phyloP scores from a whole-genome alignment of 2,329 filamentous ascomycete genomes.

The Talaromyces sp. region DNA sequence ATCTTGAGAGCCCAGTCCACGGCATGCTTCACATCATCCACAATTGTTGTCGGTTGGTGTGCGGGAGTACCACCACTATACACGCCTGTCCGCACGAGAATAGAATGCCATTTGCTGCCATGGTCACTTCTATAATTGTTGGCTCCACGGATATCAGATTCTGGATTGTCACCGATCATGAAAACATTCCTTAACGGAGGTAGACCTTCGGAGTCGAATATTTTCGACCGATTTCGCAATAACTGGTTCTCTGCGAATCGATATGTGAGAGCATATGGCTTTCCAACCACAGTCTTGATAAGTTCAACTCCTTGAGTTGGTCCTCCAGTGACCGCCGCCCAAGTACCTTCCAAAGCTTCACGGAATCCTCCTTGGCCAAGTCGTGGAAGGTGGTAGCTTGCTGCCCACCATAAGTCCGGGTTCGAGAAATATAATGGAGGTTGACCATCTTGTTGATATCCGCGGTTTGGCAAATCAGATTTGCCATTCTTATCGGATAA shows the following conservation, averaged over 20 bases:
- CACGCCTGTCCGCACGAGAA: slow-evolving; percentile 78
- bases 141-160: slow-evolving; percentile 84
- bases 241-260: slow-evolving; percentile 77
- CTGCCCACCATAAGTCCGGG: slow-evolving; percentile 84
- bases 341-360: slow-evolving; percentile 75
- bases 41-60: slow-evolving; percentile 62
- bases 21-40: slow-evolving; percentile 71
- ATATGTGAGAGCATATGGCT: slow-evolving; percentile 76
- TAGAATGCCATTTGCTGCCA: slow-evolving; percentile 71
- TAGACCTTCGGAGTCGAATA: slow-evolving; percentile 41
- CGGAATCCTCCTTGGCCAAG: slow-evolving; percentile 91
- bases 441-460: slow-evolving; percentile 80
- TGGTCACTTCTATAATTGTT: slow-evolving; percentile 67
- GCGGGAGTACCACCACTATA: slow-evolving; percentile 59
- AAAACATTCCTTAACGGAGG: slow-evolving; percentile 70
- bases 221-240: slow-evolving; percentile 54
- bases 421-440: slow-evolving; percentile 85
- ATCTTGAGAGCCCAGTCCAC: slow-evolving; percentile 71
- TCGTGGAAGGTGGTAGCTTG: slow-evolving; percentile 77
- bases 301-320: slow-evolving; percentile 54
- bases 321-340: slow-evolving; percentile 66
- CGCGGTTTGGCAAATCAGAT: slow-evolving; percentile 61
- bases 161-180: slow-evolving; percentile 90
- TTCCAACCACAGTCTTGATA: slow-evolving; percentile 70
- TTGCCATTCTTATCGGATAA: slow-evolving; percentile 70